Evolutionary conservation across 345 rosid genomes (phyloP).

Genomic region (Dipteronia sinensis): DNA sequence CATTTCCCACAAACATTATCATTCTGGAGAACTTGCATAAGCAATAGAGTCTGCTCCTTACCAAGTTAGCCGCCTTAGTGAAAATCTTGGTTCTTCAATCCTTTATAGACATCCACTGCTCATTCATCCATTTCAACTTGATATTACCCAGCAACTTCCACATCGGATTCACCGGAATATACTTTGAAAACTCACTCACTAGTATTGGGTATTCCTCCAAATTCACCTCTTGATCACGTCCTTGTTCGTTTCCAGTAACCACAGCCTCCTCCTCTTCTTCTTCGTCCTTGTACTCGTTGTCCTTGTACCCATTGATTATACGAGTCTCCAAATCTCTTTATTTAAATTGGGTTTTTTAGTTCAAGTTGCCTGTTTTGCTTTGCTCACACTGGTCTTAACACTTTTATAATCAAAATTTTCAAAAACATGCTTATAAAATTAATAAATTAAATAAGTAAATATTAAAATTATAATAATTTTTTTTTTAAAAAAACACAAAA

Average conservation of each 20-base stretch:
- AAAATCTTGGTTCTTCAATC: slow-evolving; percentile 32
- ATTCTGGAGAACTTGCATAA: slow-evolving; percentile 9
- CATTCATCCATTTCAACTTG: slow-evolving; percentile 33
- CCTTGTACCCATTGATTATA: too few relatives aligned
- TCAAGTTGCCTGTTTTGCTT: too few relatives aligned
- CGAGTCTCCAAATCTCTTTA: too few relatives aligned
- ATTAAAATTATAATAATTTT: too few relatives aligned
- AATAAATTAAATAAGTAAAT: too few relatives aligned
- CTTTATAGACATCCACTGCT: slow-evolving; percentile 28
- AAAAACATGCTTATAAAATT: too few relatives aligned
- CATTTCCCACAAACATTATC: background rate
- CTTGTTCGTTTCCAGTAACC: slow-evolving; percentile 1
- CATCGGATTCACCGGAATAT: slow-evolving; percentile 10
- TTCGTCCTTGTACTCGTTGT: too few relatives aligned
- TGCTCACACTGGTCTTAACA: too few relatives aligned
- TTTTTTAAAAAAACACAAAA: too few relatives aligned
- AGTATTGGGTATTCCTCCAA: slow-evolving; percentile 30
- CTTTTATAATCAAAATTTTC: too few relatives aligned
- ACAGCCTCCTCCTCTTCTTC: background rate
- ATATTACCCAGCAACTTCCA: slow-evolving; percentile 26
- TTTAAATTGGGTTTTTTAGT: too few relatives aligned
- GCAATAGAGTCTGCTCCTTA: slow-evolving; percentile 23
- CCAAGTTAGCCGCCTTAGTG: slow-evolving; percentile 31
- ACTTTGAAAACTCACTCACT: slow-evolving; percentile 21
- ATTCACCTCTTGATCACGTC: background rate